Evolutionary conservation across 352 stramenopile genomes (phyloP), one percentile per base, ranked within the genome.

Genomic region (Phytophthora macrochlamydospora): DNA sequence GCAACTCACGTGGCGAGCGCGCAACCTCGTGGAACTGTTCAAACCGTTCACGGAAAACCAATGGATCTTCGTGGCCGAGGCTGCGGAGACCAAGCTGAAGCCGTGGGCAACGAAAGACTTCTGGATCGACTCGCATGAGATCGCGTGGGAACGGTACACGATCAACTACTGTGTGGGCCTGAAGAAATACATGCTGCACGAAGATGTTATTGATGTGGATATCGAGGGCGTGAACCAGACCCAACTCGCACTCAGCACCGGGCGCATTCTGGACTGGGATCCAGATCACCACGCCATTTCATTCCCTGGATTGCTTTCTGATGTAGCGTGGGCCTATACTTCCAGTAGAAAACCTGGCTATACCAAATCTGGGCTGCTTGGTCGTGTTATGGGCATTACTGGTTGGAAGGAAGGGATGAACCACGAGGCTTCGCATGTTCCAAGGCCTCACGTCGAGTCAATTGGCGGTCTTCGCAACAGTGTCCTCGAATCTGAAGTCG

Each of bases 241-340:
- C 5, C 72, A 94, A 33, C 79, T 96, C 33, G 87, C 87, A 9
- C 73, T 97, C 13, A 92, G 68, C 54, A 92, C 89, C 1, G 83
- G 81, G 3, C 85, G 89, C 24, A 93, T 97, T 54, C 72, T 95
- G 46, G 86, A 81, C 56, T 97, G 89, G 89, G 89, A 97, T 65
- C 83, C 87, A 1, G 89, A 97, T 67, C 89, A 97, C 59, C 89
- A 97, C 69, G 83, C 81, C 1, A 95, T 96, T 52, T 94, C 85
- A 5, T 96, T 96, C 43, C 89, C 89, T 5, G 85, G 89, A 0
- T 55, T 97, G 29, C 72, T 97, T 6, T 90, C 88, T 4, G 89
- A 97, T 56, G 79, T 97, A 12, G 92, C 89, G 43, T 97, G 89
- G 89, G 87, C 89, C 7, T 97, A 95, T 57, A 97, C 89, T 30